Conservation (phyloP, 305 asterid genomes). For the Caryopteris hybrid region DNA sequence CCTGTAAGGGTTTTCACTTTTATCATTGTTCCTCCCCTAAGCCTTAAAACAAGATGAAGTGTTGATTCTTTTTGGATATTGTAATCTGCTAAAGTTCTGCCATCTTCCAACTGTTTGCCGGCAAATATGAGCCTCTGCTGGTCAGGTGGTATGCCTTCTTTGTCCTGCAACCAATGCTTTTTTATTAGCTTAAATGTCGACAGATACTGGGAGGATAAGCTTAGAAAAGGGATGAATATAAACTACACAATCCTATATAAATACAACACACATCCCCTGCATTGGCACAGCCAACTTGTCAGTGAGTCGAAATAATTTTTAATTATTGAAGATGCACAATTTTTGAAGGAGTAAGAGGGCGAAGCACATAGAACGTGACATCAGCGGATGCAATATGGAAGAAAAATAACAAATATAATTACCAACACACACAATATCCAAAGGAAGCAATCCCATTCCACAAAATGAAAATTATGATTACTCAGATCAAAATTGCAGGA, state of each 20-base stretch:
- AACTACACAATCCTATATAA: neutral
- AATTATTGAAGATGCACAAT: neutral
- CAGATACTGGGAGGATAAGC: neutral
- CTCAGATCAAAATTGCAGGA: neutral
- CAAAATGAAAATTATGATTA: neutral
- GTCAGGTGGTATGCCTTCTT: constrained; percentile 86
- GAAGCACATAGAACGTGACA: neutral
- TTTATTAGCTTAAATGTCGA: neutral
- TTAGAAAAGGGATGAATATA: neutral
- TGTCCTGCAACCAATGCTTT: constrained; percentile 45
- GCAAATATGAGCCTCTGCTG: constrained; percentile 88
- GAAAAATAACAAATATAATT: no score
- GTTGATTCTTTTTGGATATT: constrained; percentile 80
- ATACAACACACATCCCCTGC: neutral
- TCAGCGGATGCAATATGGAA: neutral
- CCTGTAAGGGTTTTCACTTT: constrained; percentile 89
- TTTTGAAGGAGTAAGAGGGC: neutral
- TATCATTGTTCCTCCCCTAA: constrained; percentile 87
- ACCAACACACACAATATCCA: neutral
- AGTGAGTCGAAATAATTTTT: neutral
- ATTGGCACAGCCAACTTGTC: neutral
- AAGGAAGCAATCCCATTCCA: neutral
- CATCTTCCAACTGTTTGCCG: constrained; percentile 89
- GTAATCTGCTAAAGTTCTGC: constrained; percentile 75
- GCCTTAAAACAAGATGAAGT: constrained; percentile 79